phyloP scores from a whole-genome alignment of 1,284 basidiomycete genomes.

The Grifola frondosa region DNA sequence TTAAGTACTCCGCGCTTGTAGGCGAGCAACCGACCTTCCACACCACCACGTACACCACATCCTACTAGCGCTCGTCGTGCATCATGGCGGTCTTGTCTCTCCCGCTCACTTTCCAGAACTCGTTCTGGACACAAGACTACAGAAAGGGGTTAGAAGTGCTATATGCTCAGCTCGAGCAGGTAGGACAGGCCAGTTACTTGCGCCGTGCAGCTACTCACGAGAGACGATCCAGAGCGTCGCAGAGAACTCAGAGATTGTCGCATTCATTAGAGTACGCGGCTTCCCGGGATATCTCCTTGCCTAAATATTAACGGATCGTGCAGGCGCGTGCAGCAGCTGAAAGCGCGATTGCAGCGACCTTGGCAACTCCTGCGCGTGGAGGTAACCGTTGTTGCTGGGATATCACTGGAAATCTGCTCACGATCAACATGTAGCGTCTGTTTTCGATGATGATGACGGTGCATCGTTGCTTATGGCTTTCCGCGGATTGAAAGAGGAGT shows the following conservation, averaged over 20 bases:
- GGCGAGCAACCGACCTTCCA: no score
- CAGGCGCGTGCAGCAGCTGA: constrained; percentile 70
- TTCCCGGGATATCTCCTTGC: neutral
- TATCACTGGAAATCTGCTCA: neutral
- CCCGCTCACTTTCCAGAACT: constrained; percentile 83
- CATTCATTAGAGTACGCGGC: constrained; percentile 75
- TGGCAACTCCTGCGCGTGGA: constrained; percentile 52
- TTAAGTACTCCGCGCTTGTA: no score
- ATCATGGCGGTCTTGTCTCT: constrained; percentile 82
- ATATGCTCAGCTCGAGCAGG: constrained; percentile 78
- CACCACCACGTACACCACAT: no score
- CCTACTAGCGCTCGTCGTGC: no score
- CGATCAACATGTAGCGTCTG: constrained; percentile 42
- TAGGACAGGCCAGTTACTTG: constrained; percentile 30
- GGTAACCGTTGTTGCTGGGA: constrained; percentile 35
- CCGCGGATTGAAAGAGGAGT: constrained; percentile 74
- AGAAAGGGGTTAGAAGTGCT: constrained; percentile 77
- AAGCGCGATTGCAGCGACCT: constrained; percentile 54
- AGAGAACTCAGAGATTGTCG: constrained; percentile 80
- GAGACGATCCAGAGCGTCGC: constrained; percentile 55
- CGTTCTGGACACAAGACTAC: constrained; percentile 92
- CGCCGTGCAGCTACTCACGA: constrained; percentile 2
- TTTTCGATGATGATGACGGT: constrained; percentile 77
- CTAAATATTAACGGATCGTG: constrained; percentile 9
- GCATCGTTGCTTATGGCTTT: constrained; percentile 77